Base-by-base conservation (phyloP, 345 rosid genomes). In the Arabidopsis arenosa region DNA sequence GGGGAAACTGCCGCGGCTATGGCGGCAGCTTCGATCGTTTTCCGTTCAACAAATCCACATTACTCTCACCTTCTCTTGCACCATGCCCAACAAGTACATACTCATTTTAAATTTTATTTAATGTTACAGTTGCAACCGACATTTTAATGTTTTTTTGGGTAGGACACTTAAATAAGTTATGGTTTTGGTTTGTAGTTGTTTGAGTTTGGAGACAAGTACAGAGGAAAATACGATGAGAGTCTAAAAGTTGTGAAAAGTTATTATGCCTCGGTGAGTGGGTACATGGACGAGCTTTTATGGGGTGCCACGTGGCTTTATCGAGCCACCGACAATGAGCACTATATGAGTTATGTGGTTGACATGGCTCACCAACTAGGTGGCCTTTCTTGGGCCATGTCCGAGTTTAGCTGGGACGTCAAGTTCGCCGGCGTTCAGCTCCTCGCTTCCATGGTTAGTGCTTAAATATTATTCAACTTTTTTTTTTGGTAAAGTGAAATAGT, bases 371-470 rank as follows among this genome's bases (percentile, higher is more conserved):
- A 36, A 33, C 82, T 92, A 63, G 99, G 99, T 33, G 97, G 97
- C 30, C 81, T 84, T 78, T 87, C 89, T 41, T 95, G 97, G 97
- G 88, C 97, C 77, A 90, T 95, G 44, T 77, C 95, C 1, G 97
- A 95, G 75, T 95, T 95, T 80, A 95, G 99, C 76, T 95, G 99
- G 99, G 99, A 95, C 82, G 97, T 95, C 15, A 95, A 95, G 81
- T 92, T 83, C 54, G 92, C 97, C 54, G 99, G 93, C 8, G 68
- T 95, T 74, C 99, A 94, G 61, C 58, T 92, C 52, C 75, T 89
- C 39, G 92, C 93, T 44, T 86, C 97, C n/a, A 85, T 85, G 98
- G 97, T 92, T 79, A 75, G 59, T 73, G 39, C 18, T 56, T 40
- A 4, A 5, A 9, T 41, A 32, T 2, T 70, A 5, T 4, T 13